Conservation (phyloP, 441 rosid species). For the Erodium texanum region DNA sequence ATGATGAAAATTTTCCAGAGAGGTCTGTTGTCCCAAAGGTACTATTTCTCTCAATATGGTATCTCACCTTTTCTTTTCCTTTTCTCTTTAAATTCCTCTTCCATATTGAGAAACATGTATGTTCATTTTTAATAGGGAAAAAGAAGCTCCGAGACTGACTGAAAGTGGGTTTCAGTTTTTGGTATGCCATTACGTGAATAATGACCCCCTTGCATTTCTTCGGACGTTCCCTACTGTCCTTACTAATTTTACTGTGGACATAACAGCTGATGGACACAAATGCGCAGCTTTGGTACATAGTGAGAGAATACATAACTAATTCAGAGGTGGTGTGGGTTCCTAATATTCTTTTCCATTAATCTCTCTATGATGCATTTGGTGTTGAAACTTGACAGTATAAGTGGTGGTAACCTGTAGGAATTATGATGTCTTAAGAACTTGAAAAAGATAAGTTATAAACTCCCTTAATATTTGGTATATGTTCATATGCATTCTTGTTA, state of each 20-base stretch:
- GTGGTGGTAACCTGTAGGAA: not conserved
- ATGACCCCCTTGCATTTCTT: slow-evolving; percentile 14
- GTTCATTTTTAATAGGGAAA: slow-evolving; percentile 45
- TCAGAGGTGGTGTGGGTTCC: slow-evolving; percentile 75
- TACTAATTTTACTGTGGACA: slow-evolving; percentile 18
- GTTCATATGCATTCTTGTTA: not conserved
- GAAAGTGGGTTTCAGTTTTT: slow-evolving; percentile 96
- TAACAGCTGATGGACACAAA: slow-evolving; percentile 94
- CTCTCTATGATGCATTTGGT: slow-evolving; percentile 9
- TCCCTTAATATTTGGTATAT: not conserved
- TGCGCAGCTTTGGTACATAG: slow-evolving; percentile 93
- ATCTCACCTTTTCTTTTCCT: not conserved
- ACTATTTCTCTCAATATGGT: slow-evolving; percentile 11
- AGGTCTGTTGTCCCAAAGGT: slow-evolving; percentile 82
- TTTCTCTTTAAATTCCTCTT: not conserved
- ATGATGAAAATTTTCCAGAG: slow-evolving; percentile 85
- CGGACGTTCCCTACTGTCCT: slow-evolving; percentile 14
- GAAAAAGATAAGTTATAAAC: not conserved
- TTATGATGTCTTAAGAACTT: not conserved
- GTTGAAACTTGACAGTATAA: not conserved
- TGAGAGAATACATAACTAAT: slow-evolving; percentile 89
- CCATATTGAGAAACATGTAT: slow-evolving; percentile 11
- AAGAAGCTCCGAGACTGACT: slow-evolving; percentile 68
- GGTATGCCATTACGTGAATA: slow-evolving; percentile 39
- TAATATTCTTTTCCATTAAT: slow-evolving; percentile 17